Evolutionary conservation across 352 stramenopile genomes (phyloP).

Genomic region (Phytophthora europaea): DNA sequence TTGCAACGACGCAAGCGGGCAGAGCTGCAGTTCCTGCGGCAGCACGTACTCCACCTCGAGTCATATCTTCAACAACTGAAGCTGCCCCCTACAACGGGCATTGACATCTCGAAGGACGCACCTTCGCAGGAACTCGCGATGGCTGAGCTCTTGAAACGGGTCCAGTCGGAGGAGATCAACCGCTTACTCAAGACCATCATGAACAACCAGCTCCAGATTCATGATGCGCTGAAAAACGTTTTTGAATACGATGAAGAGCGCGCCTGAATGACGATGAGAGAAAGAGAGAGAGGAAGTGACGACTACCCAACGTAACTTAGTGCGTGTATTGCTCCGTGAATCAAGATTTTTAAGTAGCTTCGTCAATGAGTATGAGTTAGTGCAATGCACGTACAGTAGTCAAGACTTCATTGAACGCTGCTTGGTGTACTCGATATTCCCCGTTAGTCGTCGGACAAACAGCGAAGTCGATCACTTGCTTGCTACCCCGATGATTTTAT

Average conservation of each 20-base stretch:
- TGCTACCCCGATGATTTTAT: too few relatives aligned
- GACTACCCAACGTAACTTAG: too few relatives aligned
- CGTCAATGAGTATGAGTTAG: too few relatives aligned
- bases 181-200: constrained; percentile 32
- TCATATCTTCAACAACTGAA: constrained; percentile 26
- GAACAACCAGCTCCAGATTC: constrained; percentile 27
- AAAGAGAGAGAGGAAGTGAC: too few relatives aligned
- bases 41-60: constrained; percentile 25
- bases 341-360: too few relatives aligned
- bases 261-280: too few relatives aligned
- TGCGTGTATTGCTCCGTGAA: too few relatives aligned
- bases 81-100: background rate
- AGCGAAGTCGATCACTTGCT: too few relatives aligned
- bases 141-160: constrained; percentile 19
- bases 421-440: too few relatives aligned
- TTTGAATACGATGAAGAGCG: constrained; percentile 12
- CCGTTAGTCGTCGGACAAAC: background rate
- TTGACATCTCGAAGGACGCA: background rate
- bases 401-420: too few relatives aligned
- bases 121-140: constrained; percentile 23
- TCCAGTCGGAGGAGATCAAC: constrained; percentile 34
- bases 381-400: too few relatives aligned
- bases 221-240: constrained; percentile 12
- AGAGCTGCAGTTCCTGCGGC: constrained; percentile 19
- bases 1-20: constrained; percentile 24